Percentiles rank a stretch among this genome's conserved stretches.
Conservation (phyloP, 768 basidiomycete genomes). For the Nevesoporus exiguus region DNA sequence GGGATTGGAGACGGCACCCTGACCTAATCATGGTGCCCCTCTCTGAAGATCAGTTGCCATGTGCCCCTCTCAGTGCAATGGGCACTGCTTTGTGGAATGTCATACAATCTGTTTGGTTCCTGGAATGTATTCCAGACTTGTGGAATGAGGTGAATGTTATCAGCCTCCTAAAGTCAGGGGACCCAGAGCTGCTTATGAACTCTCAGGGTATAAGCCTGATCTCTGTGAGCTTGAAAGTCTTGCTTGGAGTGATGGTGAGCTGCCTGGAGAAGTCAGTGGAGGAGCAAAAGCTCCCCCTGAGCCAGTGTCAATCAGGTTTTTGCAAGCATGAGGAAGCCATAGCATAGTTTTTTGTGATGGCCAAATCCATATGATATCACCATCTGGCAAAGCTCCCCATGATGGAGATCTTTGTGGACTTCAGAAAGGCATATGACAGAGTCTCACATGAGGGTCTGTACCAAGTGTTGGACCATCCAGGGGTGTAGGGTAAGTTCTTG, state of each 20-base stretch:
- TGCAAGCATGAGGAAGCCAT: background rate
- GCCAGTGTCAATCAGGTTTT: background rate
- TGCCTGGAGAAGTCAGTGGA: background rate
- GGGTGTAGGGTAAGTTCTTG: background rate
- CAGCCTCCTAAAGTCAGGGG: background rate
- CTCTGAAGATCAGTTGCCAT: too few species aligned
- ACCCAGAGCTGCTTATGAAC: background rate
- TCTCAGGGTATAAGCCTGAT: background rate
- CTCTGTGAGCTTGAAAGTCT: background rate
- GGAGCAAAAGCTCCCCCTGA: background rate
- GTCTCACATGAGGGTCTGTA: background rate
- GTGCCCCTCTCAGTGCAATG: background rate
- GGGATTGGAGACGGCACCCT: too few species aligned
- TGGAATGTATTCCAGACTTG: background rate
- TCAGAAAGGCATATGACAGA: background rate
- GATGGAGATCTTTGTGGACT: background rate
- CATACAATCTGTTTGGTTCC: background rate
- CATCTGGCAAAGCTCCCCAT: too few species aligned
- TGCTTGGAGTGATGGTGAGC: background rate
- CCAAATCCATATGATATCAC: background rate
- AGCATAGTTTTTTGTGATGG: background rate
- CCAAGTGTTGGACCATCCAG: background rate
- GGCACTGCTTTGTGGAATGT: background rate
- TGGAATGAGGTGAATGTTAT: background rate
- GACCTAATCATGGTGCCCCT: too few species aligned